Conservation (phyloP, 1,139 yeast species). For the Pichia sp. region DNA sequence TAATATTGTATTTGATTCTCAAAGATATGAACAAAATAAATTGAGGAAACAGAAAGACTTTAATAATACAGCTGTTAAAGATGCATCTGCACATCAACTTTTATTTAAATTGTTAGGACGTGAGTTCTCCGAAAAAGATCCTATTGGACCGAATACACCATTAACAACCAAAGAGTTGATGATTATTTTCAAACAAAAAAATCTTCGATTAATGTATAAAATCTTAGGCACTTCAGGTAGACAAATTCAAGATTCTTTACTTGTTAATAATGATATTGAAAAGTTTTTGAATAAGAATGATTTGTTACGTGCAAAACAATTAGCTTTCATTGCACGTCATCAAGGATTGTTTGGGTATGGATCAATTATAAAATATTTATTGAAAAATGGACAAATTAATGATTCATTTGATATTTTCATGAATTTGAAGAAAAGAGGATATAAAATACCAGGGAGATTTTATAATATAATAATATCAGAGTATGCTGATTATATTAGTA, state of each 20-base stretch:
- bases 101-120: slow-evolving; percentile 18
- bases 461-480: slow-evolving; percentile 54
- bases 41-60: slow-evolving; percentile 16
- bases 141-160: slow-evolving; percentile 24
- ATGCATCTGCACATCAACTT: slow-evolving; percentile 24
- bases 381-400: slow-evolving; percentile 35
- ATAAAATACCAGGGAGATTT: slow-evolving; percentile 48
- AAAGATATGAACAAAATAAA: slow-evolving; percentile 14
- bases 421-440: slow-evolving; percentile 56
- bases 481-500: slow-evolving; percentile 34
- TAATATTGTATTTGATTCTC: slow-evolving; percentile 20
- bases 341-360: slow-evolving; percentile 60
- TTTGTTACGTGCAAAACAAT: slow-evolving; percentile 44
- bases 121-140: slow-evolving; percentile 16
- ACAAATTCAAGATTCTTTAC: slow-evolving; percentile 49
- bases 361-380: slow-evolving; percentile 44
- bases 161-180: slow-evolving; percentile 25
- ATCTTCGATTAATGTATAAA: slow-evolving; percentile 41
- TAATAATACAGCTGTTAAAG: slow-evolving; percentile 21
- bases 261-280: slow-evolving; percentile 47
- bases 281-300: slow-evolving; percentile 46
- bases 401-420: slow-evolving; percentile 45
- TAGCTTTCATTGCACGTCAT: slow-evolving; percentile 43
- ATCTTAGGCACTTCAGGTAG: slow-evolving; percentile 52
- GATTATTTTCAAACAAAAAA: slow-evolving; percentile 30